Evolutionary conservation across 176 grass and related monocot species (phyloP), one percentile per base, ranked within the genome.

Genomic region (Tuctoria greenei): DNA sequence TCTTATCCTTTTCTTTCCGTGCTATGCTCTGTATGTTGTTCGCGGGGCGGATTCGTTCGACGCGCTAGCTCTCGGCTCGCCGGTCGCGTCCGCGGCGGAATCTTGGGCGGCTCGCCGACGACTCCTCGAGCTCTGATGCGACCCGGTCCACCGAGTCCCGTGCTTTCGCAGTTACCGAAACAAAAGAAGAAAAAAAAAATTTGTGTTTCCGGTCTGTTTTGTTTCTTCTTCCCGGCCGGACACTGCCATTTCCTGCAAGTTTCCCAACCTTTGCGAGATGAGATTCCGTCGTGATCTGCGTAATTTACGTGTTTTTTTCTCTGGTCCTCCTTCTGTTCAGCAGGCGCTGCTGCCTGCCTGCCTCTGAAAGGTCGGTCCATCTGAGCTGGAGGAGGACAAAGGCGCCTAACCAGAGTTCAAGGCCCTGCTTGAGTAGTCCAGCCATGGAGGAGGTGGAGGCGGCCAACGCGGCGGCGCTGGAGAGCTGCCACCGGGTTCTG

Each of bases 381-480:
- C 56, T 4, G 71, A 46, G 34, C 56, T 37, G 55, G 25, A 56
- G 21, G 38, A 31, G 31, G 31, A n/a, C n/a, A n/a, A n/a, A 71
- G 50, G 46, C n/a, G 39, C 47, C 47, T 51, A 40, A 12, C 24
- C n/a, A n/a, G 21, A 70, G 46, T 55, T 58, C 14, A 27, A n/a
- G n/a, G n/a, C n/a, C n/a, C n/a, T n/a, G n/a, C n/a, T n/a, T n/a
- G n/a, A n/a, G n/a, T n/a, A n/a, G n/a, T n/a, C n/a, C n/a, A n/a
- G n/a, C 42, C 40, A 99, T 99, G 95, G 80, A 99, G 73, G 82
- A 90, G 66, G 76, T 99, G 71, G 89, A 99, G 77, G 70, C 31
- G 77, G 95, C 92, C 10, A 99, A 90, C 64, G 86, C 64, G 55
- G 85, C 87, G 57, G 95, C 95, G 36, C 81, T 95, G 64, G 89